Conservation (phyloP, 1,284 basidiomycete genomes). For the Papiliotrema fonsecae region DNA sequence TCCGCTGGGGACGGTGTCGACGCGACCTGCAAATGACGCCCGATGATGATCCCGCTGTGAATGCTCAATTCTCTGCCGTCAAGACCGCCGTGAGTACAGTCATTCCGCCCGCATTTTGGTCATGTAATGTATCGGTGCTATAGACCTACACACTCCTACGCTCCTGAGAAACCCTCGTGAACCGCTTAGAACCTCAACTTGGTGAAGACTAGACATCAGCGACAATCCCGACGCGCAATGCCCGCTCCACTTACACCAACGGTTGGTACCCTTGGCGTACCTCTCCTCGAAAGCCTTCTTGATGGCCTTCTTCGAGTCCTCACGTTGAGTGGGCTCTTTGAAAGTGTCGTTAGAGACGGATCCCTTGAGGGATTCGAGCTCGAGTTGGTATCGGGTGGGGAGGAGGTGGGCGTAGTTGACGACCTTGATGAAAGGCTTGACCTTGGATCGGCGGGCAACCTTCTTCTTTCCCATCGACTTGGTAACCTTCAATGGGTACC, state of each 20-base stretch:
- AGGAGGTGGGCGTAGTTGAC: conserved; percentile 97
- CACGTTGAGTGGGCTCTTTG: conserved; percentile 89
- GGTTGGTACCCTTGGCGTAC: conserved; percentile 86
- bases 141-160: not conserved
- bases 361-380: conserved; percentile 88
- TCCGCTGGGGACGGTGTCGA: too few relatives aligned
- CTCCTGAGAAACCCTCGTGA: not conserved
- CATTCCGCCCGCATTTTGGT: too few relatives aligned
- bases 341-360: conserved; percentile 77
- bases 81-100: too few relatives aligned
- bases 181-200: conserved; percentile 35
- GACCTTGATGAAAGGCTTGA: conserved; percentile 99
- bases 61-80: too few relatives aligned
- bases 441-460: conserved; percentile 79
- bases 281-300: conserved; percentile 93
- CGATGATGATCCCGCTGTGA: too few relatives aligned
- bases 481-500: conserved; percentile 93
- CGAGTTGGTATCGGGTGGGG: conserved; percentile 93
- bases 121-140: not conserved
- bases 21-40: too few relatives aligned
- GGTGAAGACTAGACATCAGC: conserved; percentile 31
- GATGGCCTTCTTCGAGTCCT: conserved; percentile 89
- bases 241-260: conserved; percentile 59
- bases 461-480: conserved; percentile 95
- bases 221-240: not conserved